Base-by-base conservation (phyloP, 148 eudicot species). In the Silene latifolia region DNA sequence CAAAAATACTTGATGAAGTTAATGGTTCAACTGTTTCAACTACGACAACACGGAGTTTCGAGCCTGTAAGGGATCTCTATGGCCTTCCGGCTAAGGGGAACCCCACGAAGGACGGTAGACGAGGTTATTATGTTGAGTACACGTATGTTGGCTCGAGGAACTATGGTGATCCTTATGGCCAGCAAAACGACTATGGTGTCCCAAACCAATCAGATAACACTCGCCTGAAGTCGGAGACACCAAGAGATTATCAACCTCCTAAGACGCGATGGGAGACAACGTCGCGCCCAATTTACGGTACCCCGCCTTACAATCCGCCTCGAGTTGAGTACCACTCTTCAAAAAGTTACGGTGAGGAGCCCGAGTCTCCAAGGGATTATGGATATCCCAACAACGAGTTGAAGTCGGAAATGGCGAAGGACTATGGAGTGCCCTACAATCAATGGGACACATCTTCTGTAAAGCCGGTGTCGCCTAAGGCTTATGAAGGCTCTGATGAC, bases 1-100 rank as follows among this genome's bases (percentile, higher is more conserved):
- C 72, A 1, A 71, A 70, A 74, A 67, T 77, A 73, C 83, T 80
- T 39, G 69, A 76, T 42, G 83, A 83, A 74, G 86, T 77, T 51
- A 83, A 78, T 72, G 75, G 66, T 32, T 48, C 57, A 58, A 59
- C 78, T 53, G 73, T 25, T 62, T 12, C 68, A 25, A 46, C 76
- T 47, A 65, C 63, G 8, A 65, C 63, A 14, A 53, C 47, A 32
- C 48, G 56, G 25, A 47, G 46, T 66, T 11, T 5, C n/a, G 59
- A 57, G 15, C 69, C 67, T 8, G 3, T 25, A 18, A 46, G 63
- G 77, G 81, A 39, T 39, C 1, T 24, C 21, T 58, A 27, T 27
- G 35, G 42, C 69, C 58, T 51, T 67, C 81, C 76, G 1, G 67
- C 25, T 21, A 56, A 42, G 72, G 29, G 8, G 67, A 27, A 66